Base-by-base conservation (phyloP, 2,329 filamentous ascomycete species). In the Cercospora sesami region DNA sequence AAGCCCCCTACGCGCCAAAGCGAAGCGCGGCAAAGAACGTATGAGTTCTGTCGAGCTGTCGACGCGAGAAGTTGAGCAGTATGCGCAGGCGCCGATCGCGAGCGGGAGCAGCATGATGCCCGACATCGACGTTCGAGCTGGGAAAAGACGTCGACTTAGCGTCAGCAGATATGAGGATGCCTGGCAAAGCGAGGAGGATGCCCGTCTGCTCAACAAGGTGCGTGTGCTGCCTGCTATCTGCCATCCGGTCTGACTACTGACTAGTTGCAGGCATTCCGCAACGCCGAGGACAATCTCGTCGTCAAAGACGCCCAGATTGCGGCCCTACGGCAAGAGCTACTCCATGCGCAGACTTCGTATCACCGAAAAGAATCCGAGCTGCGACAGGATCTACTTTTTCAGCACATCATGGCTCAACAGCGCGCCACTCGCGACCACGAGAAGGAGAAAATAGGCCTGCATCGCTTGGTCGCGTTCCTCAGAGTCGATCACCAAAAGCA, bases 311-410 rank as follows among this genome's bases (percentile, higher is more conserved):
- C 42, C 28, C 61, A 63, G 28, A 42, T 64, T 21, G 51, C 33
- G 7, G 48, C 51, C n/a, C 62, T 64, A 7, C 62, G 23, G 33
- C 51, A 64, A 28, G 62, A 64, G 18, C 51, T 64, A 12, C 21
- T 45, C 2, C 30, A 45, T 28, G 26, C 21, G 5, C 55, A 42
- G 36, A 59, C 51, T 6, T 28, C 21, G 3, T 48, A 58, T n/a
- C 48, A 59, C 14, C 62, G 62, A 16, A 42, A 45, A 23, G 62
- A 64, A n/a, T 58, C 31, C 5, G 31, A 64, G 51, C 23, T 64
- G 14, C 62, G 66, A 23, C 67, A 69, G 42, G 64, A 69, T 42
- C 60, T 69, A 26, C 55, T 64, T 4, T 69, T 69, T 42, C 31
- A 39, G 23, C 55, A 61, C 28, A 55, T 66, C 16, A 60, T 64